Evolutionary conservation across 2,329 filamentous ascomycete species (phyloP).

Genomic region (Cladophialophora immunda): DNA sequence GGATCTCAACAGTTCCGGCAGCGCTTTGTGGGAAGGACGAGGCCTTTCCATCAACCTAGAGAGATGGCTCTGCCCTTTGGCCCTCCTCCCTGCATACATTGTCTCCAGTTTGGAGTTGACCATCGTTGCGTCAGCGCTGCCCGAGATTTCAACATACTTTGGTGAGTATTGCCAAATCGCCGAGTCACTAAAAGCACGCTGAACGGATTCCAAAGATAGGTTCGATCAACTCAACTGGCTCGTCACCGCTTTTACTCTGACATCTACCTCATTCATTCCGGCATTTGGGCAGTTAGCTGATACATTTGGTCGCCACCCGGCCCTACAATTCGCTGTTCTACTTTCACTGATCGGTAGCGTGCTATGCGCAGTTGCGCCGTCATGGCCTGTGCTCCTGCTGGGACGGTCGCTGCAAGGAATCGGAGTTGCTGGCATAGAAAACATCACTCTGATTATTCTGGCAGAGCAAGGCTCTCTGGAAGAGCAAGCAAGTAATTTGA

Average conservation of each 20-base stretch:
- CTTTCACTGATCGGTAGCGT: constrained; percentile 65
- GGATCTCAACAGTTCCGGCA: constrained; percentile 32
- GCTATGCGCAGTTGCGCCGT: constrained; percentile 60
- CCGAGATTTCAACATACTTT: constrained; percentile 72
- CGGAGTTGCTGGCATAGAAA: constrained; percentile 64
- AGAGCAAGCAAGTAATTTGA: constrained; percentile 70
- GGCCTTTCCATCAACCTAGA: constrained; percentile 55
- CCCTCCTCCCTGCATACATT: constrained; percentile 67
- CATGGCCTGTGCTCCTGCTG: constrained; percentile 59
- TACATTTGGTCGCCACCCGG: constrained; percentile 58
- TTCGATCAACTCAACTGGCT: constrained; percentile 49
- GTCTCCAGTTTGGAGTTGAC: constrained; percentile 71
- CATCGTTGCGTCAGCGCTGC: constrained; percentile 68
- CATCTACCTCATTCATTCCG: constrained; percentile 64
- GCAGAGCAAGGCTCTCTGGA: constrained; percentile 60
- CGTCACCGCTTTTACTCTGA: constrained; percentile 73
- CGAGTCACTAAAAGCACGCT: not conserved
- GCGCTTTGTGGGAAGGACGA: constrained; percentile 47
- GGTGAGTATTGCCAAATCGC: constrained; percentile 50
- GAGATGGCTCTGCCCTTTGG: constrained; percentile 67
- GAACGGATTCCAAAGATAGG: constrained; percentile 71
- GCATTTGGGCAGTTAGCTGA: constrained; percentile 61
- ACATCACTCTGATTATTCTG: constrained; percentile 61
- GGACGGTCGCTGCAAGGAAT: constrained; percentile 61
- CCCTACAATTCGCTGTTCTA: constrained; percentile 66